Percentiles rank a stretch among this genome's conserved stretches.
phyloP scores from a whole-genome alignment of 2,329 filamentous ascomycete genomes.

The Ophiosphaerella herpotricha region DNA sequence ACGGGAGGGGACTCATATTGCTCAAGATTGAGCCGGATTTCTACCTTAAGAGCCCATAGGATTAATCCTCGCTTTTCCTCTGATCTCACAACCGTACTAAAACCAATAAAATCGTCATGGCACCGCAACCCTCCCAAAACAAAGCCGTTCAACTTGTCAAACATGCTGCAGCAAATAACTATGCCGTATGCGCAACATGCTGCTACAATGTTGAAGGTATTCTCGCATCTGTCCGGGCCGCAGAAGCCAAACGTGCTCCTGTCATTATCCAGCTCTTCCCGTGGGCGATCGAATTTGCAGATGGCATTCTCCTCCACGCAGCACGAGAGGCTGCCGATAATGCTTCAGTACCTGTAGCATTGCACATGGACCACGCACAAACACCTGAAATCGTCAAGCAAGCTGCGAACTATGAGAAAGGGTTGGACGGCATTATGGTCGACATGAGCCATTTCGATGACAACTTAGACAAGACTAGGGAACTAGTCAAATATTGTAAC shows the following conservation, averaged over 20 bases:
- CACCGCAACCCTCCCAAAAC: constrained; percentile 54
- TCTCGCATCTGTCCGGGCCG: constrained; percentile 69
- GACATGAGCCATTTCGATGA: constrained; percentile 77
- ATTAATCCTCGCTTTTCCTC: neutral
- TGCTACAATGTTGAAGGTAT: constrained; percentile 74
- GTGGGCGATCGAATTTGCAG: constrained; percentile 72
- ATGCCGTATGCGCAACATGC: constrained; percentile 66
- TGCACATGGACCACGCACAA: constrained; percentile 71
- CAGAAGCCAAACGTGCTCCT: constrained; percentile 68
- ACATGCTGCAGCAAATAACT: constrained; percentile 59
- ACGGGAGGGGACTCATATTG: constrained; percentile 10
- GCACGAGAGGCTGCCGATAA: constrained; percentile 50
- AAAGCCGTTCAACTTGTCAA: constrained; percentile 56
- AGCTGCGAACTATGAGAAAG: constrained; percentile 56
- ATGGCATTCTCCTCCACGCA: constrained; percentile 52
- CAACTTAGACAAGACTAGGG: constrained; percentile 67
- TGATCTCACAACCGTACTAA: neutral
- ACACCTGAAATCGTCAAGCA: constrained; percentile 64
- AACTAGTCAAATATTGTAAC: constrained; percentile 67
- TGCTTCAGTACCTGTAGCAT: constrained; percentile 60
- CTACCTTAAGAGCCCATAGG: neutral
- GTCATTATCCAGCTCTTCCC: constrained; percentile 76
- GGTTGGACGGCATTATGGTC: constrained; percentile 52
- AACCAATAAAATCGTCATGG: constrained; percentile 55
- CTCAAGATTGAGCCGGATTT: constrained; percentile 1